These are phyloP conservation scores for Triangularia verruculosa DNA, from an alignment of 2,329 filamentous ascomycete species.

Conservation along the genomic window DNA sequence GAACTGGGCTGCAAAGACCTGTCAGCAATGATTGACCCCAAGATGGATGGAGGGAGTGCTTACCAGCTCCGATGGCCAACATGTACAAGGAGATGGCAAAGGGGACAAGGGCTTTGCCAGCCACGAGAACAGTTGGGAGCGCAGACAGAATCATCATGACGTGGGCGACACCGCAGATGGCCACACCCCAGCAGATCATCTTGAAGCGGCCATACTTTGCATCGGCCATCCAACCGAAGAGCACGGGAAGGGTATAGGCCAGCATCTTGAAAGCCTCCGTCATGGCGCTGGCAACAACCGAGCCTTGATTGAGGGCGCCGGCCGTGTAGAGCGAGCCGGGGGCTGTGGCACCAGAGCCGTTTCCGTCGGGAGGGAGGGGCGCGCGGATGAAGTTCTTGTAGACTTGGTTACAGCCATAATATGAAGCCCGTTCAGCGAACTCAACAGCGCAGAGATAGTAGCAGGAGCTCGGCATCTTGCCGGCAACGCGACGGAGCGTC, in stretches of 20 bases:
- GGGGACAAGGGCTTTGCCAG: constrained; percentile 48
- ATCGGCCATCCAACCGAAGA: constrained; percentile 59
- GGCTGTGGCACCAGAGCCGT: constrained; percentile 42
- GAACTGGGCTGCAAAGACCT: constrained; percentile 48
- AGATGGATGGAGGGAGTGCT: background rate
- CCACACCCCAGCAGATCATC: constrained; percentile 68
- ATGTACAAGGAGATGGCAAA: constrained; percentile 59
- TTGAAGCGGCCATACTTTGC: constrained; percentile 66
- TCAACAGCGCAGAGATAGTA: constrained; percentile 58
- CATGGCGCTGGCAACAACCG: constrained; percentile 49
- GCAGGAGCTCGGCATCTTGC: constrained; percentile 48
- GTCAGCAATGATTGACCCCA: background rate
- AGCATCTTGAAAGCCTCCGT: constrained; percentile 54
- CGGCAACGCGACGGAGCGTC: constrained; percentile 51
- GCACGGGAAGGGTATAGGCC: constrained; percentile 54
- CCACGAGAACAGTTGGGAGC: constrained; percentile 42
- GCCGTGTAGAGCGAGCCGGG: constrained; percentile 45
- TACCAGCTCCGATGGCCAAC: constrained; percentile 53
- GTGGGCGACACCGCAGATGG: constrained; percentile 64
- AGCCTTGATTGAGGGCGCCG: constrained; percentile 58
- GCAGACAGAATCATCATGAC: constrained; percentile 62
- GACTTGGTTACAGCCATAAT: constrained; percentile 52
- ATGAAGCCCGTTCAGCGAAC: constrained; percentile 58
- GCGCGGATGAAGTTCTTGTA: constrained; percentile 62
- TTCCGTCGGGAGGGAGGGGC: constrained; percentile 51